phyloP scores from a whole-genome alignment of 1,284 basidiomycete species.

The Moesziomyces aphidis region DNA sequence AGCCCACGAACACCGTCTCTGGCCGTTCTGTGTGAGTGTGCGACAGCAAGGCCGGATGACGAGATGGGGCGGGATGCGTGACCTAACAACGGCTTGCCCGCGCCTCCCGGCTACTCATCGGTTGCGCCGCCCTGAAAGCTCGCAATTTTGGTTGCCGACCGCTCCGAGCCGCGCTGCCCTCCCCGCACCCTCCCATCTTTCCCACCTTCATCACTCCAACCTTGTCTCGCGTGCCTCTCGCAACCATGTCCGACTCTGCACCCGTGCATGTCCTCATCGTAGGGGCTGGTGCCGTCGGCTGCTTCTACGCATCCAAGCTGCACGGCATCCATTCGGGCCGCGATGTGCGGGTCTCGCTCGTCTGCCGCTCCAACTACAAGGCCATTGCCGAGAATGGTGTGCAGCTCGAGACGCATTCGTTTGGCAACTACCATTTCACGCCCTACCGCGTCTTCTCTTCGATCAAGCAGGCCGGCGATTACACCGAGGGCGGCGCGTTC shows the following conservation, averaged over 20 bases:
- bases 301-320: conserved; percentile 69
- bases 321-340: conserved; percentile 2
- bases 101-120: too few species aligned
- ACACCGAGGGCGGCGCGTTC: conserved; percentile 2
- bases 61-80: too few species aligned
- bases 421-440: conserved; percentile 69
- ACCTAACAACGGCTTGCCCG: too few species aligned
- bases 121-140: too few species aligned
- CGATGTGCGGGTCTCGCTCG: conserved; percentile 68
- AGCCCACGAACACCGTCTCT: too few species aligned
- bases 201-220: background rate
- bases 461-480: conserved; percentile 46
- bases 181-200: too few species aligned
- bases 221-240: background rate
- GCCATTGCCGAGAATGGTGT: conserved; percentile 67
- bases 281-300: conserved; percentile 70
- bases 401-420: conserved; percentile 67
- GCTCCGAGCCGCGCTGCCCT: too few species aligned
- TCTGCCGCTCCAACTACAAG: conserved; percentile 70
- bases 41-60: too few species aligned
- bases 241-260: background rate
- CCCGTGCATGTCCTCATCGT: conserved; percentile 63
- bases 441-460: conserved; percentile 68
- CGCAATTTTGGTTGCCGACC: too few species aligned
- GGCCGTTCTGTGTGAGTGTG: too few species aligned